Conservation (phyloP, 139 green algal species). For the Coelastrella sp. region DNA sequence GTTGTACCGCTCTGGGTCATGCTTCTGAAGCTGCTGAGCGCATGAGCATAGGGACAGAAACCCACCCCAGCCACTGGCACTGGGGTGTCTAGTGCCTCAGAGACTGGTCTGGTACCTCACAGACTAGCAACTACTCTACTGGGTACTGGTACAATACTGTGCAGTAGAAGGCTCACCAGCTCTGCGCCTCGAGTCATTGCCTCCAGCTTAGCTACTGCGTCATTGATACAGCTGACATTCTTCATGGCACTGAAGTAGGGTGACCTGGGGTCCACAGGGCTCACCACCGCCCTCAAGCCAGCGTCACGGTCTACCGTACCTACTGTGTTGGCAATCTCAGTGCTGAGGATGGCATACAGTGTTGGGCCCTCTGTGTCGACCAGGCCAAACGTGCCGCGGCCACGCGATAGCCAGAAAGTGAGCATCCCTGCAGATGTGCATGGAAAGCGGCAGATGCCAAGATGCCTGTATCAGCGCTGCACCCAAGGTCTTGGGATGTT, state of each 20-base stretch:
- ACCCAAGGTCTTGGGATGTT: too few species aligned
- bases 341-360: conserved; percentile 79
- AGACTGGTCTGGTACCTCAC: not conserved
- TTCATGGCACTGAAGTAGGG: conserved; percentile 70
- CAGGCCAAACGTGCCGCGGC: conserved; percentile 78
- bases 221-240: conserved; percentile 78
- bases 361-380: conserved; percentile 51
- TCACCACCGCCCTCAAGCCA: conserved; percentile 69
- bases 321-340: conserved; percentile 36
- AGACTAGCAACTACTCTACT: not conserved
- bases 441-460: not conserved
- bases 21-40: not conserved
- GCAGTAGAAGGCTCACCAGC: conserved; percentile 40
- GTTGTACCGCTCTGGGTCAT: too few species aligned
- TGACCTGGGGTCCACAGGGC: conserved; percentile 61
- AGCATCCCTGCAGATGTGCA: conserved; percentile 53
- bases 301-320: conserved; percentile 51
- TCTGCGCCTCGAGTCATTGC: conserved; percentile 68
- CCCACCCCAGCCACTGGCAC: too few species aligned
- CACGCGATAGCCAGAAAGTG: conserved; percentile 79
- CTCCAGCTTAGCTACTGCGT: conserved; percentile 68
- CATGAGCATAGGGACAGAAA: not conserved
- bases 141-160: not conserved
- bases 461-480: not conserved
- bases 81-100: not conserved